Base-by-base conservation (phyloP, 2,329 filamentous ascomycete genomes). In the Plenodomus tracheiphilus region DNA sequence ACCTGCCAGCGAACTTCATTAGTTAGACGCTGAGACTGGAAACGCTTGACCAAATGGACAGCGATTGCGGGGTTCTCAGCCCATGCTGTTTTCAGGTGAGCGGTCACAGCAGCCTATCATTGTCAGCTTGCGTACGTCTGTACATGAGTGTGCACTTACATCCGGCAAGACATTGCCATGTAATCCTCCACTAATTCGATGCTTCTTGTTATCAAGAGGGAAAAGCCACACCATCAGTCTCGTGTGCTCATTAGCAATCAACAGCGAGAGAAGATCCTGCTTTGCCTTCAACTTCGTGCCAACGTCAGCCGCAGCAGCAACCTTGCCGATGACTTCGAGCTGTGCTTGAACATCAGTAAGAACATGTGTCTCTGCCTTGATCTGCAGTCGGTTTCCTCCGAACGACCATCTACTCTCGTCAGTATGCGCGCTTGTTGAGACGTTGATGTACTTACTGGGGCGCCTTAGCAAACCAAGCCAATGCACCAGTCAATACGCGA, bases 141-240 rank as follows among this genome's bases (percentile, higher is more conserved):
- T 44, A 34, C 10, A 16, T 4, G 10, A 9, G 15, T 9, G 5
- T 30, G n/a, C 25, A 48, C 67, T 58, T 54, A 69, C 74, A 51
- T 79, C 76, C 19, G 70, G 63, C 8, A 75, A 58, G 18, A 64
- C 67, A 49, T 74, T 77, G 44, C 62, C 70, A 44, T 74, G 71
- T 46, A 75, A 70, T 47, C 76, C 74, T 16, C 76, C 73, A 38
- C 74, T 72, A 30, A 77, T 75, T 47, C 80, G 73, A 56, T 79
- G 74, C 62, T 80, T 83, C 55, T 77, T 79, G 39, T 87, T 83
- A 51, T 84, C 84, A 30, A 96, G 75, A 1, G 94, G 95, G 64
- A 86, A 87, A 28, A 96, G 82, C 95, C 95, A 99, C 6, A 99
- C 94, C 37, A 81, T 84, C 35, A 99, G 78, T 37, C 93, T 86